Evolutionary conservation across 108 stramenopile genomes (phyloP).

Genomic region (Hondaea fermentalgiana): DNA sequence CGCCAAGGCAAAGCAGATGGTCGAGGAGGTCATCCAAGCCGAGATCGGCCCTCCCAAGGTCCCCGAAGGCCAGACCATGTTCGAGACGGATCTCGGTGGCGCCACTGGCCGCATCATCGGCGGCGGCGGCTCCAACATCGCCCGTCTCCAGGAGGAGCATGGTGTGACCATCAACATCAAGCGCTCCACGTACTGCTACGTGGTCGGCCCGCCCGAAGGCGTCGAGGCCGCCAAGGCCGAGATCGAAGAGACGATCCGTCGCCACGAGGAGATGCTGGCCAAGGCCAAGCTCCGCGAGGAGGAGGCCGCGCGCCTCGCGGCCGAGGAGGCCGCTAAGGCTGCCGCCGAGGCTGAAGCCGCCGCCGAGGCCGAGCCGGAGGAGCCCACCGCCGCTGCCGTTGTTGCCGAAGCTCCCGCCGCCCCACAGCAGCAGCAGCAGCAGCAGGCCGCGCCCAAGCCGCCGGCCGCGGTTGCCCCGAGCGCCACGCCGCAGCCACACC

Average conservation of each 20-base stretch:
- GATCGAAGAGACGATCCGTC: background rate
- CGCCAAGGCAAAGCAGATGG: slow-evolving; percentile 13
- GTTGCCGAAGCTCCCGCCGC: background rate
- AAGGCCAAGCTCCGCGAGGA: background rate
- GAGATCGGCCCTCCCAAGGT: slow-evolving; percentile 1
- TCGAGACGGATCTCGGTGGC: background rate
- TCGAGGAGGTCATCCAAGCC: background rate
- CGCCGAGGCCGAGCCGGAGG: background rate
- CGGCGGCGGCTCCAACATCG: slow-evolving; percentile 9
- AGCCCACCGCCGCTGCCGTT: background rate
- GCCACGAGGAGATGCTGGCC: background rate
- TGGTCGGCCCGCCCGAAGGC: background rate
- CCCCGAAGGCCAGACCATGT: background rate
- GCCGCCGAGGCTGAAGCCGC: background rate
- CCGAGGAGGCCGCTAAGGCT: background rate
- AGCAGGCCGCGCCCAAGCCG: no score
- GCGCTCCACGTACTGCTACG: background rate
- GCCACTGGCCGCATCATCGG: slow-evolving; percentile 4
- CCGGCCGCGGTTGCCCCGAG: no score
- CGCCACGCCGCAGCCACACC: background rate
- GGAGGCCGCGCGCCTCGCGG: background rate
- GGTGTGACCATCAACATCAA: background rate
- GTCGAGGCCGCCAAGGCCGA: background rate
- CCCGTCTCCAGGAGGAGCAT: background rate
- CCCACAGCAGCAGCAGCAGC: background rate